Conservation (phyloP, 495 filamentous ascomycete genomes). For the Xylaria acuta region DNA sequence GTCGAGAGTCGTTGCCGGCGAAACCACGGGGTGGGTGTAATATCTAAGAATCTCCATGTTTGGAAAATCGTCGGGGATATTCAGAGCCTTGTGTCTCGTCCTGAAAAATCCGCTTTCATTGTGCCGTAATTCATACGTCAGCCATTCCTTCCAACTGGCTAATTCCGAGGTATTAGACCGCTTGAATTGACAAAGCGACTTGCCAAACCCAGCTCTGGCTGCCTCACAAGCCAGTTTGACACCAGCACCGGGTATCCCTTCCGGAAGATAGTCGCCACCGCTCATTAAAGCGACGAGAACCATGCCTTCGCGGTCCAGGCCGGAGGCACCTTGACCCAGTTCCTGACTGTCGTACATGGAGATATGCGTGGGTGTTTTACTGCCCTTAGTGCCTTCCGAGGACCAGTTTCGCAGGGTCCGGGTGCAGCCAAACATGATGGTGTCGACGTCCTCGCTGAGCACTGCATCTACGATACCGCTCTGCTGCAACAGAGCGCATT, state of each 20-base stretch:
- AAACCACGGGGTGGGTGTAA: slow-evolving; percentile 86
- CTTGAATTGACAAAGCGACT: slow-evolving; percentile 69
- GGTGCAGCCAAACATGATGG: slow-evolving; percentile 94
- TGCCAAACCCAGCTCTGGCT: slow-evolving; percentile 85
- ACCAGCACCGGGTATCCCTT: slow-evolving; percentile 86
- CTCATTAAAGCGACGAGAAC: slow-evolving; percentile 93
- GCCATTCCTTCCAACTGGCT: slow-evolving; percentile 72
- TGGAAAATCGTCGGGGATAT: slow-evolving; percentile 83
- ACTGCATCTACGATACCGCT: slow-evolving; percentile 92
- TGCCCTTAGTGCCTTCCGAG: slow-evolving; percentile 66
- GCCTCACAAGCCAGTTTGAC: slow-evolving; percentile 88
- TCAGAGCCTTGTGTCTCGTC: slow-evolving; percentile 72
- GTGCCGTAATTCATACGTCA: slow-evolving; percentile 76
- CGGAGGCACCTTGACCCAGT: slow-evolving; percentile 57
- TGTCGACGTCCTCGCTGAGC: slow-evolving; percentile 96
- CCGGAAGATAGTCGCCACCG: slow-evolving; percentile 92
- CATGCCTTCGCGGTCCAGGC: slow-evolving; percentile 86
- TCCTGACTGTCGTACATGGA: slow-evolving; percentile 70
- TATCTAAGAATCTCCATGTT: slow-evolving; percentile 78
- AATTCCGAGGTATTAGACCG: slow-evolving; percentile 59
- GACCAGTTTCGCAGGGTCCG: slow-evolving; percentile 84
- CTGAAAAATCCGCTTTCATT: slow-evolving; percentile 87
- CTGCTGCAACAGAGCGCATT: slow-evolving; percentile 87
- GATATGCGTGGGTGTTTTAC: slow-evolving; percentile 82
- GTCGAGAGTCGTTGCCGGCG: slow-evolving; percentile 63